These are phyloP conservation scores for Trichosporon inkin DNA, from an alignment of 1,284 basidiomycete genomes.

Conservation along the genomic window DNA sequence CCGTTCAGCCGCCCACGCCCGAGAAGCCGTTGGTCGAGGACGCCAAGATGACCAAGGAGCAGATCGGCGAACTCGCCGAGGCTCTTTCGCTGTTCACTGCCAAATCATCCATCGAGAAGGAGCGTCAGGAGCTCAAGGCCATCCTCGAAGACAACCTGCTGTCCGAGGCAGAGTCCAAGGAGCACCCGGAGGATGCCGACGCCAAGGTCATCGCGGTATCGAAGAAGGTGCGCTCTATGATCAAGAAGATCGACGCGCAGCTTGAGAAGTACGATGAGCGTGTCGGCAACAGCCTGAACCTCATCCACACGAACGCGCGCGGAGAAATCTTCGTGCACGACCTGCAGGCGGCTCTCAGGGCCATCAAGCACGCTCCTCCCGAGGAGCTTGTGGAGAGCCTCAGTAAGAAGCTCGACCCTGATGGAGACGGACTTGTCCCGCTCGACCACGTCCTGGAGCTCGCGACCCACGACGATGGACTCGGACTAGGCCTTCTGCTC, in stretches of 20 bases:
- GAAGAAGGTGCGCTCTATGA: conserved; percentile 91
- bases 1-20: conserved; percentile 1
- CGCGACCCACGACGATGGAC: conserved; percentile 48
- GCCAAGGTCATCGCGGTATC: conserved; percentile 59
- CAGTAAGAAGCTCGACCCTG: conserved; percentile 90
- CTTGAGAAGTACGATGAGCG: conserved; percentile 86
- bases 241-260: conserved; percentile 92
- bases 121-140: conserved; percentile 79
- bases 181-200: conserved; percentile 31
- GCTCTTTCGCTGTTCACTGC: conserved; percentile 87
- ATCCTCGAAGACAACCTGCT: conserved; percentile 89
- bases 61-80: conserved; percentile 88
- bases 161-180: conserved; percentile 64
- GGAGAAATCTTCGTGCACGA: conserved; percentile 89
- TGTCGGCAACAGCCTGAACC: conserved; percentile 86
- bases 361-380: conserved; percentile 90
- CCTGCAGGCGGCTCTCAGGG: conserved; percentile 80
- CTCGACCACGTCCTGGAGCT: conserved; percentile 51
- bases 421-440: conserved; percentile 86
- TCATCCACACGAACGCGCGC: conserved; percentile 87
- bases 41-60: conserved; percentile 53
- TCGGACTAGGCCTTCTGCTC: conserved; percentile 47
- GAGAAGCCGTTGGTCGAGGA: not conserved
- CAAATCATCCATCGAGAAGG: conserved; percentile 94
- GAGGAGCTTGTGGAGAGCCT: conserved; percentile 85